Evolutionary conservation across 768 basidiomycete genomes (phyloP), one percentile per base, ranked within the genome.

Genomic region (Trametes coccinea): DNA sequence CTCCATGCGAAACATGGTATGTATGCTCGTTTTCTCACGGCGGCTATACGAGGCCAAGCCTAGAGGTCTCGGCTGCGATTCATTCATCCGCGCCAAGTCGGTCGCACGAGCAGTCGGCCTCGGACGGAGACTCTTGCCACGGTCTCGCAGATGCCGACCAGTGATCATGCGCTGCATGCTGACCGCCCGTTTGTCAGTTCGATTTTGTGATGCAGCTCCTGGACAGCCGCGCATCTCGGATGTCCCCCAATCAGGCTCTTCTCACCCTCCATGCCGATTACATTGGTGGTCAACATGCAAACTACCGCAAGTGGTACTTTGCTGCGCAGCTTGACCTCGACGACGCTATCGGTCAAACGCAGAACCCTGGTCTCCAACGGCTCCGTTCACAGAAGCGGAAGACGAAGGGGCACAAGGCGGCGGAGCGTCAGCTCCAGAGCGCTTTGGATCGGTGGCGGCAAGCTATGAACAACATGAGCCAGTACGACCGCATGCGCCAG

Each of bases 271-370:
- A 99, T 69, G 97, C 96, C 60, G 97, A 98, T 74, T 99, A 98
- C 75, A 98, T 99, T 68, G 97, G 97, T 22, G 97, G 97, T 3
- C 92, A 96, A 74, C 90, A 98, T 70, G 93, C 97, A 52, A 98
- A 98, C 79, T 98, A 98, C 78, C 92, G 97, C 63, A 98, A 98
- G 78, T 98, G 97, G 97, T 99, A 99, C 78, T 99, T 98, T 74
- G 97, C 96, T 31, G 95, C 96, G 17, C 97, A 99, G 74, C 87
- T 99, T 61, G 96, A 98, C 74, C 89, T 98, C 45, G 97, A 99
- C 74, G 97, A 99, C 67, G 96, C 95, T 50, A 88, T 98, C 55
- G 97, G 96, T 31, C 86, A 90, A 61, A 83, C 84, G 5, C 93
- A 97, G 71, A 98, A 97, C 73, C 93, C 94, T 0, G 95, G 95